Percentiles rank a stretch among this genome's conserved stretches.
Evolutionary conservation across 2,329 filamentous ascomycete genomes (phyloP).

Genomic region (Endothia cerciana): DNA sequence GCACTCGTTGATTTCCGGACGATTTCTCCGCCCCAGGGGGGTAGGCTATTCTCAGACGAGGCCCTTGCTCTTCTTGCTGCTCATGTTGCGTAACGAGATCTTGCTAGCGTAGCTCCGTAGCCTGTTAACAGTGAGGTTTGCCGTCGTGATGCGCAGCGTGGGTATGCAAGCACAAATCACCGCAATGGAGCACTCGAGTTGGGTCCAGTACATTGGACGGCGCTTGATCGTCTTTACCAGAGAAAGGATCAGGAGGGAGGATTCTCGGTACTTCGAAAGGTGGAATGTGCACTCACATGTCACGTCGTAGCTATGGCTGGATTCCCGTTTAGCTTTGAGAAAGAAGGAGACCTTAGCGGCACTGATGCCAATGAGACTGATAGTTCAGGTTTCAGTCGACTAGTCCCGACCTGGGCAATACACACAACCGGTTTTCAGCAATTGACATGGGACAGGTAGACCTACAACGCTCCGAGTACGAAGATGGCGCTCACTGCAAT

Average conservation of each 20-base stretch:
- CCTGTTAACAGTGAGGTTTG: background rate
- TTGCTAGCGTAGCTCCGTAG: conserved; percentile 13
- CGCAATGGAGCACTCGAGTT: conserved; percentile 2
- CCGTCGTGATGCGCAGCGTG: conserved; percentile 2
- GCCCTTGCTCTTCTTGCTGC: background rate
- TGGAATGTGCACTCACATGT: background rate
- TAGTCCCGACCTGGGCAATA: no score
- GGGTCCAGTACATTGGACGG: conserved; percentile 8
- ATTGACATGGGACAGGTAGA: background rate
- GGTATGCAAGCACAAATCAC: conserved; percentile 23
- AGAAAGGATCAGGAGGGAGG: background rate
- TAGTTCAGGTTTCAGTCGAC: no score
- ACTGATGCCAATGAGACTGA: background rate
- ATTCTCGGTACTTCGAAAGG: background rate
- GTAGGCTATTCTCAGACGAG: background rate
- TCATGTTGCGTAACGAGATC: conserved; percentile 1
- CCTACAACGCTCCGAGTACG: background rate
- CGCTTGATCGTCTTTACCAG: conserved; percentile 1
- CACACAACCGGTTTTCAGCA: background rate
- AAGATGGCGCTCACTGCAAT: conserved; percentile 6
- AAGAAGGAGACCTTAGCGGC: conserved; percentile 2
- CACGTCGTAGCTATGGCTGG: conserved; percentile 5
- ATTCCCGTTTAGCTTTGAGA: background rate
- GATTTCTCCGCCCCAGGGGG: background rate
- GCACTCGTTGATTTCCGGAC: background rate